Percentiles rank a stretch among this genome's conserved stretches.
Evolutionary conservation across 2,329 filamentous ascomycete species (phyloP).

Genomic region (Paracoccidioides brasiliensis): DNA sequence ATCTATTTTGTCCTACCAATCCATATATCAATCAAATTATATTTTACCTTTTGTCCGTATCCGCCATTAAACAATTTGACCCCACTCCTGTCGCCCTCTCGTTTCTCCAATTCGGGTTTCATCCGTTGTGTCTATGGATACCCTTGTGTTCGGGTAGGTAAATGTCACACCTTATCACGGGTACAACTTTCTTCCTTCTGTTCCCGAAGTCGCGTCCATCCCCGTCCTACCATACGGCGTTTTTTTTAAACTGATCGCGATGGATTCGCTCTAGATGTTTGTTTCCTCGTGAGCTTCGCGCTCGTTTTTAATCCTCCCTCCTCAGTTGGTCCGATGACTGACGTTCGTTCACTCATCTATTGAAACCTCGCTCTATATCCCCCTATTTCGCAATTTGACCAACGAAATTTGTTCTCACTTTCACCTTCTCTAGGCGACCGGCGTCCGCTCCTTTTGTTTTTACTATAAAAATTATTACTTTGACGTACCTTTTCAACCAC

Average conservation of each 20-base stretch:
- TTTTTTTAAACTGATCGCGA: neutral
- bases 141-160: neutral
- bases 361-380: neutral
- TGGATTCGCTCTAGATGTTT: neutral
- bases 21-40: too few relatives aligned
- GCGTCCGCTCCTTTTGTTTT: neutral
- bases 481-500: too few relatives aligned
- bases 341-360: slow-evolving; percentile 11
- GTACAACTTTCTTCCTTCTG: neutral
- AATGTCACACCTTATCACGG: neutral
- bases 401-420: neutral
- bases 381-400: neutral
- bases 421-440: neutral
- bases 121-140: neutral
- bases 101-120: neutral
- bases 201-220: neutral
- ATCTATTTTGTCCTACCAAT: too few relatives aligned
- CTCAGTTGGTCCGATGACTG: slow-evolving; percentile 6
- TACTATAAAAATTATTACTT: too few relatives aligned
- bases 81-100: neutral
- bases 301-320: neutral
- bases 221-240: neutral
- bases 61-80: neutral
- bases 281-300: neutral
- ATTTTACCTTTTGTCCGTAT: too few relatives aligned